Evolutionary conservation across 768 basidiomycete species (phyloP), one percentile per base, ranked within the genome.

Genomic region (Rhodotorula taiwanensis): DNA sequence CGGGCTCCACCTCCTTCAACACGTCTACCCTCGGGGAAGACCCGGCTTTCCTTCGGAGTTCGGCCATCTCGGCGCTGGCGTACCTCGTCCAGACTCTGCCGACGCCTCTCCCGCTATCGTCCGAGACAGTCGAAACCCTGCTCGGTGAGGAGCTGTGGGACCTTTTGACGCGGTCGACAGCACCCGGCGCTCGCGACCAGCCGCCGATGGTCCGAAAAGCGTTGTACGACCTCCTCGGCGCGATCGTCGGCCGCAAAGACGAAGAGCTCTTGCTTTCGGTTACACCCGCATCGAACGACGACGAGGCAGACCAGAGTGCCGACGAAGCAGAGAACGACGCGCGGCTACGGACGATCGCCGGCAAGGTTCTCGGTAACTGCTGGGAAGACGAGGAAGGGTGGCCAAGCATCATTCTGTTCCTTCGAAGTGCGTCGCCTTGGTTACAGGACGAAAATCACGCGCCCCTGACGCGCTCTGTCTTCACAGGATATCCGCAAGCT

Each of bases 301-400:
- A 34, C 1, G 62, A 43, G 4, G 58, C 39, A 3, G 52, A 43
- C 5, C 56, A 42, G 2, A 57, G 30, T 1, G 49, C 58, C 14
- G 57, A 41, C 5, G 59, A 53, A 13, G 58, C 30, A 21, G 52
- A 48, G 9, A 47, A 58, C 25, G 28, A 45, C 23, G 39, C 39
- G n/a, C 30, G 51, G 30, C 27, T 64, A 3, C 10, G 36, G 41
- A 33, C 21, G 8, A 45, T 69, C 15, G 56, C 62, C 7, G n/a
- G 31, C 3, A 27, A 44, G 27, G 67, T 69, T 7, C 53, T 69
- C 28, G 55, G 41, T 4, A 64, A 60, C 45, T 69, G 67, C 48
- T 69, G 68, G 68, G 42, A 25, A 13, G 68, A 69, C 39, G 58
- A 60, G 20, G 68, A 69, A 23, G 64, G 63, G 4, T 65, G 64